Evolutionary conservation across 2,329 filamentous ascomycete genomes (phyloP).

Genomic region (Pleoardoris graminearum): DNA sequence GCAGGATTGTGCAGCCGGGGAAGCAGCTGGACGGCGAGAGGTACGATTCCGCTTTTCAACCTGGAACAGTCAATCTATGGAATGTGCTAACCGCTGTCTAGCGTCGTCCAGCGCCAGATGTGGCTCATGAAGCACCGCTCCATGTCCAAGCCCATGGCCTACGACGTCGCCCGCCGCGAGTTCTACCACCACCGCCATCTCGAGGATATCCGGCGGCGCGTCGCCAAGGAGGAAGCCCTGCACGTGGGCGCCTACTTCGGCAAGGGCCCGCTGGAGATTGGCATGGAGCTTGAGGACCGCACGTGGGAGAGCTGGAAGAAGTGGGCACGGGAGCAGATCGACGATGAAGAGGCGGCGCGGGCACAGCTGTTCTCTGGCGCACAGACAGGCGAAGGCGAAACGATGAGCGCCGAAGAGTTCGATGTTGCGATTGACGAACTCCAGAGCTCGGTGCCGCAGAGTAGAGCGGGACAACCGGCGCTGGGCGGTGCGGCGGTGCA

Average conservation of each 20-base stretch:
- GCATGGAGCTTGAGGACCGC: constrained; percentile 79
- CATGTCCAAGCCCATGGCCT: constrained; percentile 69
- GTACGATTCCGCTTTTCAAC: constrained; percentile 50
- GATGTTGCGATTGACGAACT: constrained; percentile 44
- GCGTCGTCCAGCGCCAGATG: constrained; percentile 88
- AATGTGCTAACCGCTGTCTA: constrained; percentile 44
- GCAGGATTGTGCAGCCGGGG: constrained; percentile 71
- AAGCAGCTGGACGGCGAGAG: constrained; percentile 82
- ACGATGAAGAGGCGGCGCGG: constrained; percentile 51
- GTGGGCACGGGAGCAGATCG: constrained; percentile 67
- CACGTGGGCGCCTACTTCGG: constrained; percentile 89
- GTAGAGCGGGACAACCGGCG: constrained; percentile 40
- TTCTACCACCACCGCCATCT: constrained; percentile 84
- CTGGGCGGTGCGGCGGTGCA: constrained; percentile 44
- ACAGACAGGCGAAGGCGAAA: constrained; percentile 25
- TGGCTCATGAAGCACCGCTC: constrained; percentile 68
- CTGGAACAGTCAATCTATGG: neutral
- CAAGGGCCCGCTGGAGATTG: constrained; percentile 71
- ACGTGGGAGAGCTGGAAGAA: constrained; percentile 82
- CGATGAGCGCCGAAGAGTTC: constrained; percentile 27
- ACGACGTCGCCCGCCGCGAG: constrained; percentile 84
- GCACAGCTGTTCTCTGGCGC: constrained; percentile 48
- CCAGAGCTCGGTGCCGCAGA: constrained; percentile 33
- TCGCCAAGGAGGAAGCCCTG: constrained; percentile 85
- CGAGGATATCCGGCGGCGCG: constrained; percentile 78